A percentile compares a stretch with the other conserved stretches of the same genome.
Conservation (phyloP, 2,329 filamentous ascomycete species). For the Calonectria naviculata region DNA sequence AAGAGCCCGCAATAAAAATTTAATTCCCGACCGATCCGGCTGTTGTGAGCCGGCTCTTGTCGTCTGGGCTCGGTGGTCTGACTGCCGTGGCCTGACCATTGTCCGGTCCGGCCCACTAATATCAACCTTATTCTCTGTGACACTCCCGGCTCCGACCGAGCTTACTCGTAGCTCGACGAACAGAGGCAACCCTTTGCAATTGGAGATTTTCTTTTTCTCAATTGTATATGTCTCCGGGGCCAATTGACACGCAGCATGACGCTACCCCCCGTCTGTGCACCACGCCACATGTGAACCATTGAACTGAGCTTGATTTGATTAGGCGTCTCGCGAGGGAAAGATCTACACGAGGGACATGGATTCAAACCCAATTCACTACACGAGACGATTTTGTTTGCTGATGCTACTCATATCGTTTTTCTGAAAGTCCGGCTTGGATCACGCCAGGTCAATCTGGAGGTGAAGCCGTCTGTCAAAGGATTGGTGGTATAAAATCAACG, state of each 20-base stretch:
- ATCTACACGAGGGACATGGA: neutral
- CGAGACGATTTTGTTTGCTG: neutral
- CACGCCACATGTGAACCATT: slow-evolving; percentile 4
- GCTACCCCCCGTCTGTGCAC: neutral
- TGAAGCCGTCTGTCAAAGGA: neutral
- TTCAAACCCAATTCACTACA: neutral
- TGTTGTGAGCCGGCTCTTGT: neutral
- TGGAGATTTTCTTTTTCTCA: neutral
- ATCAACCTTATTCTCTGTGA: neutral
- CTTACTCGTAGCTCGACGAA: neutral
- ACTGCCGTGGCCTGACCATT: neutral
- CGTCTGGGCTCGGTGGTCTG: neutral
- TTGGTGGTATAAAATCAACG: neutral
- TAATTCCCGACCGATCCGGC: neutral
- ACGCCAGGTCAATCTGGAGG: neutral
- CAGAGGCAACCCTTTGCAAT: neutral
- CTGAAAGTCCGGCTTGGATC: neutral
- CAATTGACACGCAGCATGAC: neutral
- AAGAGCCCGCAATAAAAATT: neutral
- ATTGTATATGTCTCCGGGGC: neutral
- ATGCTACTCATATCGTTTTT: neutral
- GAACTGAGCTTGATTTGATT: neutral
- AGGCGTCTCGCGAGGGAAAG: neutral
- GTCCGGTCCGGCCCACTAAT: neutral
- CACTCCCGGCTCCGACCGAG: neutral